Base-by-base conservation (phyloP, 169 alveolate species). In the Nephromyces sp. region DNA sequence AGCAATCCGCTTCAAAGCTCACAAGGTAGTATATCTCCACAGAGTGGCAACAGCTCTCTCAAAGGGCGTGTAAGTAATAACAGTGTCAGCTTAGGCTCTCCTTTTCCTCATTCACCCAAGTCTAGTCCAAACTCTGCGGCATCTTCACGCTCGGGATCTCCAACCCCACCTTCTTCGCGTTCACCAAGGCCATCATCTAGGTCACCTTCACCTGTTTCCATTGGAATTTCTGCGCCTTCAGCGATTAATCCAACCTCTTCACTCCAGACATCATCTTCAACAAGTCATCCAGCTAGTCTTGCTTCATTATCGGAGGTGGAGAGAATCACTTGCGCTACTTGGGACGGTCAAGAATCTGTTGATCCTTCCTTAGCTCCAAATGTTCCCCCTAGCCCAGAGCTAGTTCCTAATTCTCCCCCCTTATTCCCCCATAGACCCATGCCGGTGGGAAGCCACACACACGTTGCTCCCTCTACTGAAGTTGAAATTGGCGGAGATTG, bases 341-440 rank as follows among this genome's bases (percentile, higher is more conserved):
- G 87, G 87, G 87, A 81, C 21, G 87, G 87, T 28, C 73, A 70
- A 25, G 87, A 81, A 34, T 81, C 87, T 21, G 81, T 76, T 6
- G 87, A 81, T 28, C 87, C 87, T 2, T 70, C 87, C 6, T 53
- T 81, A 31, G 87, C 87, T 3, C 87, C 87, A 2, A 79, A 82
- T 3, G 85, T 81, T 22, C 87, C 87, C 33, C 87, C 87, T 0
- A 57, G 73, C 8, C 75, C 84, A 28, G 24, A 72, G 3, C 27
- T 33, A 32, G 51, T 68, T 2, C 25, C 65, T 1, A 34, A 63
- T 27, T 6, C 15, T 6, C 80, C 15, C 57, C 15, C 57, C 57
- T 15, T 15, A 15, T 15, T n/a, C 15, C 57, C 57, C 57, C 57
- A n/a, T 43, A 15, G 57, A 15, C n/a, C 57, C 57, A 15, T 43